phyloP scores from a whole-genome alignment of 192 early-diverging fungal species.

The Coemansia sp. region DNA sequence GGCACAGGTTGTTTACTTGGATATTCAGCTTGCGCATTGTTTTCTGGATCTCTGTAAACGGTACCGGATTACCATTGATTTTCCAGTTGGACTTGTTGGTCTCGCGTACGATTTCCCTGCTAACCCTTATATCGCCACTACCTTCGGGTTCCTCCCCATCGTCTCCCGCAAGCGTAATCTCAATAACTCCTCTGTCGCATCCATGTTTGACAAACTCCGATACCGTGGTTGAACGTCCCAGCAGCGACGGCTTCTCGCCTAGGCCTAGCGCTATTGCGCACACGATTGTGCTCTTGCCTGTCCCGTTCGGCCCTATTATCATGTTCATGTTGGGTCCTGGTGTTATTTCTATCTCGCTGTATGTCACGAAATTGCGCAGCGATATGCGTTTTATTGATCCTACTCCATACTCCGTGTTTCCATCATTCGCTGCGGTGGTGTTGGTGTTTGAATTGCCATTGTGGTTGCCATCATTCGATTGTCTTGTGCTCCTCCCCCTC shows the following conservation, averaged over 20 bases:
- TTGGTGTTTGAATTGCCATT: no score
- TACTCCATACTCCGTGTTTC: constrained; percentile 9
- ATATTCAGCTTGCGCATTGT: constrained; percentile 68
- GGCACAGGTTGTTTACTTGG: constrained; percentile 96
- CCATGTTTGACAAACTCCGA: constrained; percentile 93
- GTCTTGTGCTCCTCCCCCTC: no score
- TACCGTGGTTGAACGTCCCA: constrained; percentile 86
- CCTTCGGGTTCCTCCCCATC: background rate
- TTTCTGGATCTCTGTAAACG: constrained; percentile 67
- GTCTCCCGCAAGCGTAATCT: constrained; percentile 76
- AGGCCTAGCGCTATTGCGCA: constrained; percentile 95
- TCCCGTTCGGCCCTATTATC: constrained; percentile 96
- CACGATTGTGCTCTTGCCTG: constrained; percentile 93
- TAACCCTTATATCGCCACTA: constrained; percentile 36
- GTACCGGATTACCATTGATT: constrained; percentile 67
- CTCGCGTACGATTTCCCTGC: constrained; percentile 62
- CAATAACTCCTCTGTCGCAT: constrained; percentile 72
- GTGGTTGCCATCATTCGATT: no score
- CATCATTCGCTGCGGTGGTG: no score
- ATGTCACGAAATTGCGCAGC: constrained; percentile 88
- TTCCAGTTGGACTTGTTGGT: constrained; percentile 76
- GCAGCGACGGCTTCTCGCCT: constrained; percentile 70
- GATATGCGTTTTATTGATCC: constrained; percentile 45
- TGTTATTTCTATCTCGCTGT: constrained; percentile 76
- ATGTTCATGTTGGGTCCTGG: constrained; percentile 97